These are phyloP conservation scores for Teunomyces funiuensis DNA, from an alignment of 805 yeast genomes.

Conservation along the genomic window DNA sequence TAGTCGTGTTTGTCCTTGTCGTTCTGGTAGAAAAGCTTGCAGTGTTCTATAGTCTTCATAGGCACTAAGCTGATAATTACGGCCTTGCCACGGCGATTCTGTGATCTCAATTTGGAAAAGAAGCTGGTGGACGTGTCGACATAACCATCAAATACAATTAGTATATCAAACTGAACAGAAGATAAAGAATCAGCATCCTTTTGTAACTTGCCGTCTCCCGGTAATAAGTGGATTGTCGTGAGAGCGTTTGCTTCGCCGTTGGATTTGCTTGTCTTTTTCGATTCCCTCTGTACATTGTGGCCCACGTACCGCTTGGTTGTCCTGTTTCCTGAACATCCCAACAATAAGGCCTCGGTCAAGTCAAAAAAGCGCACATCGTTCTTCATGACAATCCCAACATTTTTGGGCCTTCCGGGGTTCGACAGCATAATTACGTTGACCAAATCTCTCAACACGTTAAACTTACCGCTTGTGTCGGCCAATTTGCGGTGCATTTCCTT, in stretches of 20 bases:
- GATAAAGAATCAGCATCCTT: constrained; percentile 24
- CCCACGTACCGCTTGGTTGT: constrained; percentile 63
- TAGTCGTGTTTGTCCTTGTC: constrained; percentile 32
- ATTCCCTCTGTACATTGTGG: constrained; percentile 52
- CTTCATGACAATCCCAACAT: constrained; percentile 69
- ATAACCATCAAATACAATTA: constrained; percentile 64
- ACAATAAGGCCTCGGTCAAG: constrained; percentile 65
- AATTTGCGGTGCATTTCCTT: constrained; percentile 71
- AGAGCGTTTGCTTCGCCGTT: constrained; percentile 3
- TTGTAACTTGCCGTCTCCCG: constrained; percentile 14
- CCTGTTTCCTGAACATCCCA: constrained; percentile 52
- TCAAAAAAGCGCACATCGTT: constrained; percentile 67
- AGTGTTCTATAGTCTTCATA: constrained; percentile 81
- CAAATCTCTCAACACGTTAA: constrained; percentile 65
- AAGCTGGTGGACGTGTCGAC: constrained; percentile 44
- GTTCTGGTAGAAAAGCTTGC: constrained; percentile 48
- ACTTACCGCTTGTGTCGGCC: constrained; percentile 82
- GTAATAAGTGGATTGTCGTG: constrained; percentile 15
- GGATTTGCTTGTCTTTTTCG: constrained; percentile 17
- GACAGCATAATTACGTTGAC: constrained; percentile 50
- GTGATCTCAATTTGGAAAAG: constrained; percentile 25
- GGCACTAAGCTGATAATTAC: constrained; percentile 73
- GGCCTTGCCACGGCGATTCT: constrained; percentile 32
- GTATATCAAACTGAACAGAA: constrained; percentile 49
- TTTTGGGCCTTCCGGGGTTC: constrained; percentile 29